phyloP scores from a whole-genome alignment of 306 rosid genomes.

The Rosa persica region DNA sequence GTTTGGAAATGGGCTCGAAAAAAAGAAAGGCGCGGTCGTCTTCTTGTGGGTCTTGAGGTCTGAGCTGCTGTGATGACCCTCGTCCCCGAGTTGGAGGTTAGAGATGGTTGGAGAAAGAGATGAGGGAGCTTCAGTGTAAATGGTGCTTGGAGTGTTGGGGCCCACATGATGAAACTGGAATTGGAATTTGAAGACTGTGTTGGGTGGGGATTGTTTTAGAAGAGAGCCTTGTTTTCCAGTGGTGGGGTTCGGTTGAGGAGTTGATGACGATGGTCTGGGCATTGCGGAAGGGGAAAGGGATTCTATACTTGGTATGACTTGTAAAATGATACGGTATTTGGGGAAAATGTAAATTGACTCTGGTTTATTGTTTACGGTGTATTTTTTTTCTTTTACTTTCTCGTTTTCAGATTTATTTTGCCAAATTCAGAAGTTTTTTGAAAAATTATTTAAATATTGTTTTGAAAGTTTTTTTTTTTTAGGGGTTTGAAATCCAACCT shows the following conservation, averaged over 20 bases:
- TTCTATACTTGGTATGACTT: too few relatives aligned
- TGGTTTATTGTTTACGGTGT: not conserved
- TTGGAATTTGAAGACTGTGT: not conserved
- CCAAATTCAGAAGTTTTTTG: too few relatives aligned
- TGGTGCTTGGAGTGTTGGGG: constrained; percentile 38
- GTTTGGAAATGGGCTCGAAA: not conserved
- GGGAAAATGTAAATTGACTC: not conserved
- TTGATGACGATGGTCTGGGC: not conserved
- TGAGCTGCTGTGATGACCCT: constrained; percentile 15
- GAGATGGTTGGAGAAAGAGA: constrained; percentile 21
- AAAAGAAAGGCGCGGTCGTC: constrained; percentile 23
- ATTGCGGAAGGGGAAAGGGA: not conserved
- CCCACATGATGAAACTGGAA: constrained; percentile 38
- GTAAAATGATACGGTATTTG: too few relatives aligned
- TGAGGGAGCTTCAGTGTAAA: constrained; percentile 40
- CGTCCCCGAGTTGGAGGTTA: constrained; percentile 5
- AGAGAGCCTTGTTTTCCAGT: not conserved
- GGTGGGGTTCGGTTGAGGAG: not conserved
- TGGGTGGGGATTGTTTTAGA: not conserved
- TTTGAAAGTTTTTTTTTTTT: too few relatives aligned
- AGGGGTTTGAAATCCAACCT: too few relatives aligned
- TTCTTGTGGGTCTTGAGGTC: constrained; percentile 28
- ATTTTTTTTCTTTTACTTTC: not conserved
- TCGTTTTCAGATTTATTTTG: too few relatives aligned
- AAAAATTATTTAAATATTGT: too few relatives aligned